Percentiles rank a stretch among this genome's conserved stretches.
phyloP scores from a whole-genome alignment of 495 filamentous ascomycete genomes.

The Hypomontagnella submonticulosa region DNA sequence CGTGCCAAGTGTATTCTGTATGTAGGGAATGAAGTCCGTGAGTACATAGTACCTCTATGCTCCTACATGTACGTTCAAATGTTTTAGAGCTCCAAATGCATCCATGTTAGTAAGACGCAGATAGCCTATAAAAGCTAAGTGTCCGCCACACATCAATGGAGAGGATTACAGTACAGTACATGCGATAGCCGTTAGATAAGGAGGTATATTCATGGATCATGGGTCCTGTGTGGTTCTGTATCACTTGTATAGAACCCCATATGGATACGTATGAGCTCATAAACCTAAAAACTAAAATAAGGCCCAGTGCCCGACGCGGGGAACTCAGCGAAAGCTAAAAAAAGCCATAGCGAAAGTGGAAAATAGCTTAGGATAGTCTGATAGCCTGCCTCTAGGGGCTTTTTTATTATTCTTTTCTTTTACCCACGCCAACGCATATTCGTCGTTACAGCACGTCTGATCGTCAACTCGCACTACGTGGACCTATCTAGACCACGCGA shows the following conservation, averaged over 20 bases:
- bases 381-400: no score
- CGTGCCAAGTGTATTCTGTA: no score
- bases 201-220: constrained; percentile 9
- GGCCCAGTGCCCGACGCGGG: constrained; percentile 30
- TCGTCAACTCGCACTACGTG: constrained; percentile 18
- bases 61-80: no score
- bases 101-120: no score
- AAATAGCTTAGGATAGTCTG: constrained; percentile 17
- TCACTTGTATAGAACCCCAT: not conserved
- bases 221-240: no score
- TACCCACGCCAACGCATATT: constrained; percentile 22
- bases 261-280: constrained; percentile 13
- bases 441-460: constrained; percentile 34
- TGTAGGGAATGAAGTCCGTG: no score
- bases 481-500: constrained; percentile 19
- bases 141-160: no score
- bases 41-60: no score
- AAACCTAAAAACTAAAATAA: constrained; percentile 12
- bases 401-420: constrained; percentile 9
- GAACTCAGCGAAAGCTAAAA: constrained; percentile 2
- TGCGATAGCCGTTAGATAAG: constrained; percentile 24
- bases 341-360: constrained; percentile 21
- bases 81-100: no score
- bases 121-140: no score
- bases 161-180: not conserved